A percentile compares a stretch with the other conserved stretches of the same genome.
Evolutionary conservation across 768 basidiomycete genomes (phyloP).

Genomic region (Tylopilus sp.): DNA sequence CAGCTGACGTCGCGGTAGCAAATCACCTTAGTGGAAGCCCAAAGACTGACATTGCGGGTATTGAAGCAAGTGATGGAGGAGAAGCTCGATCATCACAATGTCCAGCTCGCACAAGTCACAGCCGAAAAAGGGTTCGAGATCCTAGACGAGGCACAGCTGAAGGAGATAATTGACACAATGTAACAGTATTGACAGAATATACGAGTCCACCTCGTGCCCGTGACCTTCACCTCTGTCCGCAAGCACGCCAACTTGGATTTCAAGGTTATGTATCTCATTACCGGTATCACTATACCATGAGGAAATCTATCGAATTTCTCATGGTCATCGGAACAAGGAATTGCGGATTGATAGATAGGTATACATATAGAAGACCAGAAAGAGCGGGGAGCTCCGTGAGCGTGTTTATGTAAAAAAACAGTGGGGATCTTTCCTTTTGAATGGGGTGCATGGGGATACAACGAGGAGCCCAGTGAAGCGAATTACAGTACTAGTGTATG

Average conservation of each 20-base stretch:
- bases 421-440: constrained; percentile 11
- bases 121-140: constrained; percentile 83
- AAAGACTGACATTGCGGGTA: constrained; percentile 79
- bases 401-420: constrained; percentile 12
- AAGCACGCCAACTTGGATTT: no score
- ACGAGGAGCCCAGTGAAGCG: constrained; percentile 7
- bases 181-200: constrained; percentile 34
- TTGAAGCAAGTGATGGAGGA: constrained; percentile 99
- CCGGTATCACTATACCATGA: background rate
- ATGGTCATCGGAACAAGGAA: constrained; percentile 1
- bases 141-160: constrained; percentile 72
- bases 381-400: background rate
- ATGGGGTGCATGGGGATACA: constrained; percentile 15
- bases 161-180: constrained; percentile 84
- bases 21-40: constrained; percentile 89
- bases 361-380: constrained; percentile 15
- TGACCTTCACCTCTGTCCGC: background rate
- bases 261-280: background rate
- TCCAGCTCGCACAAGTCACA: constrained; percentile 97
- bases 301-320: constrained; percentile 3
- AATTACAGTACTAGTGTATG: constrained; percentile 13
- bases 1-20: constrained; percentile 47
- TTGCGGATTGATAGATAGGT: constrained; percentile 22
- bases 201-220: constrained; percentile 6
- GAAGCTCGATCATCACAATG: constrained; percentile 97